A percentile compares a stretch with the other conserved stretches of the same genome.
Conservation (phyloP, 1,284 basidiomycete genomes). For the Puccinia horiana region DNA sequence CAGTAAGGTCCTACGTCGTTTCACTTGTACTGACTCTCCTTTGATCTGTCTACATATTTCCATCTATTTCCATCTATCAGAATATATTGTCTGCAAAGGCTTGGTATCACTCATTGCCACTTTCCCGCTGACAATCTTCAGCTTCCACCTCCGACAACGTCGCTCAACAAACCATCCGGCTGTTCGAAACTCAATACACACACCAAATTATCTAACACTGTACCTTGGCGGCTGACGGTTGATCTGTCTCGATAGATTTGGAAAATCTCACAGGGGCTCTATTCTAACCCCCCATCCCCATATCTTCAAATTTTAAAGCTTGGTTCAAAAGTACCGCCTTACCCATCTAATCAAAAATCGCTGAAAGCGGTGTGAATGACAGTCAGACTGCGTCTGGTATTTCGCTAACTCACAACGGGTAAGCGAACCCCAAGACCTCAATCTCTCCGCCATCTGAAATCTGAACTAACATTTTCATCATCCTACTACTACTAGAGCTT, state of each 20-base stretch:
- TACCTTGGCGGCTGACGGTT: background rate
- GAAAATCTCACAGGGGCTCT: background rate
- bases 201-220: background rate
- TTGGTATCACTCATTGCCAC: background rate
- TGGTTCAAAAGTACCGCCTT: background rate
- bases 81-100: background rate
- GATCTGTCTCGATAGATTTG: constrained; percentile 6
- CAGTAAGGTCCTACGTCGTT: background rate
- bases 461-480: background rate
- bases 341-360: background rate
- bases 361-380: background rate
- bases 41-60: background rate
- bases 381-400: background rate
- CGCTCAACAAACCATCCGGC: background rate
- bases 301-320: background rate
- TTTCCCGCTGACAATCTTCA: background rate
- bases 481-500: background rate
- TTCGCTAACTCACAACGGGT: background rate
- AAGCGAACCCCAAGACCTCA: background rate
- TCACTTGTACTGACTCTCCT: background rate
- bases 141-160: background rate
- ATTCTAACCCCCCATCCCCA: background rate
- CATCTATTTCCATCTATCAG: background rate
- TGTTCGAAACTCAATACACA: background rate
- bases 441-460: background rate